phyloP scores from a whole-genome alignment of 2,329 filamentous ascomycete species.

The Paecilomyces sp. region DNA sequence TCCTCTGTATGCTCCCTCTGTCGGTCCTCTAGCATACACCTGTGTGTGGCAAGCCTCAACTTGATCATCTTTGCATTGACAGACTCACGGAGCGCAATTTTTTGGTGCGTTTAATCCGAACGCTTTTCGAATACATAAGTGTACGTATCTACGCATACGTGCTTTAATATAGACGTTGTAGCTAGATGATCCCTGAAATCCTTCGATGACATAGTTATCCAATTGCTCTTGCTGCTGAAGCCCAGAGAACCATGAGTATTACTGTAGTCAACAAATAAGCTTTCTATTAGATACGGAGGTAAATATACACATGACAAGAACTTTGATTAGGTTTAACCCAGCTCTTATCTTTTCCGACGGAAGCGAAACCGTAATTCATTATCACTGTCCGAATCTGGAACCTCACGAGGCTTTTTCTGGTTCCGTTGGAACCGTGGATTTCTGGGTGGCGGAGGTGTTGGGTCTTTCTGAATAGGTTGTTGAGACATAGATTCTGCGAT shows the following conservation, averaged over 20 bases:
- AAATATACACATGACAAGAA: neutral
- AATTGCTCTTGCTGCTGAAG: neutral
- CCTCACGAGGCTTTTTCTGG: slow-evolving; percentile 27
- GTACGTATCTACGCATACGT: neutral
- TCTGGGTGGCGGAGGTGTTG: slow-evolving; percentile 5
- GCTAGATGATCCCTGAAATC: neutral
- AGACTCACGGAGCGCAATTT: neutral
- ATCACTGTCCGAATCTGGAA: slow-evolving; percentile 48
- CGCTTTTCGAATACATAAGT: neutral
- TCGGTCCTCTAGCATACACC: neutral
- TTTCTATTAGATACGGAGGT: neutral
- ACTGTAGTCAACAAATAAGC: neutral
- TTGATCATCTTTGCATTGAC: neutral
- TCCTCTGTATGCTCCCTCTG: neutral
- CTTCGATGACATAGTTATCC: neutral
- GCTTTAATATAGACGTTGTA: neutral
- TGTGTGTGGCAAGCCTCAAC: neutral
- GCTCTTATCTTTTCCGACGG: slow-evolving; percentile 33
- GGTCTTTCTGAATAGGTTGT: neutral
- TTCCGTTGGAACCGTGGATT: neutral
- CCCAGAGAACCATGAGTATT: neutral
- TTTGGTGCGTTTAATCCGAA: neutral
- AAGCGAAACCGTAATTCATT: slow-evolving; percentile 52
- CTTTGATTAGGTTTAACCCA: neutral
- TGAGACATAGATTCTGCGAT: slow-evolving; percentile 6